Conservation (phyloP, 495 filamentous ascomycete genomes). For the Aspergillus saccharolyticus region DNA sequence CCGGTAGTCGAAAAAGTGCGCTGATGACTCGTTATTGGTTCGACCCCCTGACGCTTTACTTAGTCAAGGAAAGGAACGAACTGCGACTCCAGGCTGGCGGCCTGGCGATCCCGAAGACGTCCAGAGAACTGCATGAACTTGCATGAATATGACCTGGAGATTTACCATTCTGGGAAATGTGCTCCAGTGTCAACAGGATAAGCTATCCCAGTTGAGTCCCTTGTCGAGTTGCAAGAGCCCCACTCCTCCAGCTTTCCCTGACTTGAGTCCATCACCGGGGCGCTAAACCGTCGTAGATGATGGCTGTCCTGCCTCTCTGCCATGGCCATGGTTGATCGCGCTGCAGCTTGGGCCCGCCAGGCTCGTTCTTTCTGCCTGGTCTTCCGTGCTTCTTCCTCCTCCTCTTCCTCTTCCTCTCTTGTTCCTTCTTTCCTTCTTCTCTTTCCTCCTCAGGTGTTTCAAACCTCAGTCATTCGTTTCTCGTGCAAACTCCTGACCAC, state of each 20-base stretch:
- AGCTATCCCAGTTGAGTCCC: background rate
- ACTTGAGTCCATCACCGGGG: background rate
- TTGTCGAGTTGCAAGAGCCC: too few relatives aligned
- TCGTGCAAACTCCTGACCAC: slow-evolving; percentile 12
- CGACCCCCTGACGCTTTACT: slow-evolving; percentile 8
- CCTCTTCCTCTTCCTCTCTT: slow-evolving; percentile 12
- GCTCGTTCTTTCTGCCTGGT: slow-evolving; percentile 11
- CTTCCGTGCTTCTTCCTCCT: slow-evolving; percentile 16
- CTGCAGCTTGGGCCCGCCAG: slow-evolving; percentile 19
- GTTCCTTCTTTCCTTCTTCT: slow-evolving; percentile 15
- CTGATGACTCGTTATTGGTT: slow-evolving; percentile 9
- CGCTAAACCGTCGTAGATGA: too few relatives aligned
- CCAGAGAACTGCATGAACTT: too few relatives aligned
- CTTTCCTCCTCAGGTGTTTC: slow-evolving; percentile 1
- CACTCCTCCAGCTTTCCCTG: background rate
- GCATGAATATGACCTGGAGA: background rate
- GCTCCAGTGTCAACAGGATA: background rate
- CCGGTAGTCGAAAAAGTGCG: slow-evolving; percentile 4
- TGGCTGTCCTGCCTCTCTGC: too few relatives aligned
- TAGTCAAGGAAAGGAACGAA: background rate
- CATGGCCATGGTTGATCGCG: slow-evolving; percentile 7
- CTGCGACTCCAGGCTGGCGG: too few relatives aligned
- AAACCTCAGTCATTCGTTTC: slow-evolving; percentile 24
- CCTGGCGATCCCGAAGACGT: too few relatives aligned
- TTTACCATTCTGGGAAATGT: slow-evolving; percentile 2